Evolutionary conservation across 805 yeast genomes (phyloP).

Genomic region (Candida takata): DNA sequence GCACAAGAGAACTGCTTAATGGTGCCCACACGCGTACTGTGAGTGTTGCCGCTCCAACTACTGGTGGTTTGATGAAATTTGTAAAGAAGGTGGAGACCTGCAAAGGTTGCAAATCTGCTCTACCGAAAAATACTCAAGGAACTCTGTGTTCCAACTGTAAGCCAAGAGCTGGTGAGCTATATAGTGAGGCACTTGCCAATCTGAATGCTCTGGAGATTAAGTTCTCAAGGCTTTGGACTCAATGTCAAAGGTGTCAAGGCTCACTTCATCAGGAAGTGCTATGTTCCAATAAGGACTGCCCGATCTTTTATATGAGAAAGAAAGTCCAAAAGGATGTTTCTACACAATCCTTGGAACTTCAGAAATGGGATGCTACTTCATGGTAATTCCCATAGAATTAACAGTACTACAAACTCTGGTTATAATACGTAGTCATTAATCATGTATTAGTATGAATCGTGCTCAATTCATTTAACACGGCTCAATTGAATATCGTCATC

Average conservation of each 20-base stretch:
- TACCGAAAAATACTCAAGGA: slow-evolving; percentile 50
- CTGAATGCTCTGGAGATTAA: slow-evolving; percentile 75
- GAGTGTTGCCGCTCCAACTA: slow-evolving; percentile 40
- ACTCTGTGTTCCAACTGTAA: slow-evolving; percentile 79
- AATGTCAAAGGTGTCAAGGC: slow-evolving; percentile 97
- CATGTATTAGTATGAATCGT: background rate
- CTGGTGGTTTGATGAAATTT: slow-evolving; percentile 87
- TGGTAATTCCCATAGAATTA: no score
- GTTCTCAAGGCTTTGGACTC: slow-evolving; percentile 91
- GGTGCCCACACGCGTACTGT: slow-evolving; percentile 83
- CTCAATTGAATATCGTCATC: slow-evolving; percentile 7
- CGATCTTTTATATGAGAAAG: slow-evolving; percentile 93
- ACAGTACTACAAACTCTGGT: no score
- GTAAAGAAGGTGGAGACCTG: slow-evolving; percentile 86
- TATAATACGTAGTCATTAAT: background rate
- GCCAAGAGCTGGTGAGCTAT: slow-evolving; percentile 64
- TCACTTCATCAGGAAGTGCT: slow-evolving; percentile 91
- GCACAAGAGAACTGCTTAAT: slow-evolving; percentile 70
- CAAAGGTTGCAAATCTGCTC: slow-evolving; percentile 80
- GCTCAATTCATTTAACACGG: background rate
- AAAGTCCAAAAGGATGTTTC: slow-evolving; percentile 36
- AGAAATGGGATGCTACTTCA: slow-evolving; percentile 32
- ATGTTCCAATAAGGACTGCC: slow-evolving; percentile 94
- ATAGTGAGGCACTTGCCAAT: slow-evolving; percentile 72
- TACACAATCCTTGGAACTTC: slow-evolving; percentile 31